These are phyloP conservation scores for Pterulicium gracile DNA, from an alignment of 1,284 basidiomycete species.

Conservation along the genomic window DNA sequence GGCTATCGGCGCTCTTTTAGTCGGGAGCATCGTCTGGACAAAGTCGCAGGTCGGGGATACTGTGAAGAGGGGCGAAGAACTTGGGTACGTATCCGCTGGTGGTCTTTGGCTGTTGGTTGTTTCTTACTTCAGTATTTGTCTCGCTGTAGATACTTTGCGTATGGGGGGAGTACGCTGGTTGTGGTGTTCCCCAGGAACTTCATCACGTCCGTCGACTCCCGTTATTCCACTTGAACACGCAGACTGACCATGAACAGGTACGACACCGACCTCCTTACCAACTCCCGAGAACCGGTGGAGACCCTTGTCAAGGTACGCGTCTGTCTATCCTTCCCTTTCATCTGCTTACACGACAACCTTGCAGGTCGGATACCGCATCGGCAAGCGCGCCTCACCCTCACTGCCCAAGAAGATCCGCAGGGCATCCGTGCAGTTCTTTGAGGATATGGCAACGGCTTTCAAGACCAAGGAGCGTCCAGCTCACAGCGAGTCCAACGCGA, in stretches of 20 bases:
- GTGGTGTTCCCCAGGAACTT: conserved; percentile 51
- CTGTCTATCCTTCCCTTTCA: conserved; percentile 5
- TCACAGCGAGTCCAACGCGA: too few species aligned
- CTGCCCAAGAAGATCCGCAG: not conserved
- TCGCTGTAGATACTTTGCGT: conserved; percentile 39
- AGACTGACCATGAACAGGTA: conserved; percentile 22
- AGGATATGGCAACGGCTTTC: not conserved
- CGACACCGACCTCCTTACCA: conserved; percentile 57
- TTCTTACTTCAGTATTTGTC: conserved; percentile 1
- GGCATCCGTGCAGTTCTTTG: not conserved
- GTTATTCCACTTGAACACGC: not conserved
- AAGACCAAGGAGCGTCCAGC: too few species aligned
- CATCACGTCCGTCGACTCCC: conserved; percentile 28
- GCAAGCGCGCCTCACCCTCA: not conserved
- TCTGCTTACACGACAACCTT: conserved; percentile 39
- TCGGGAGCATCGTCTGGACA: conserved; percentile 44
- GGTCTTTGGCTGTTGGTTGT: conserved; percentile 1
- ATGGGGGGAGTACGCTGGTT: conserved; percentile 63
- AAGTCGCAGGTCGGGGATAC: conserved; percentile 22
- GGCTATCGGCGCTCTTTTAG: conserved; percentile 57
- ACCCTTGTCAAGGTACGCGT: conserved; percentile 54
- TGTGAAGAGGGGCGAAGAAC: conserved; percentile 44
- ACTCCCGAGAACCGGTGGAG: conserved; percentile 52
- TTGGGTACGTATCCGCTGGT: conserved; percentile 25
- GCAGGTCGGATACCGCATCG: conserved; percentile 22